Evolutionary conservation across 768 basidiomycete species (phyloP).

Genomic region (Auriscalpium orientale): DNA sequence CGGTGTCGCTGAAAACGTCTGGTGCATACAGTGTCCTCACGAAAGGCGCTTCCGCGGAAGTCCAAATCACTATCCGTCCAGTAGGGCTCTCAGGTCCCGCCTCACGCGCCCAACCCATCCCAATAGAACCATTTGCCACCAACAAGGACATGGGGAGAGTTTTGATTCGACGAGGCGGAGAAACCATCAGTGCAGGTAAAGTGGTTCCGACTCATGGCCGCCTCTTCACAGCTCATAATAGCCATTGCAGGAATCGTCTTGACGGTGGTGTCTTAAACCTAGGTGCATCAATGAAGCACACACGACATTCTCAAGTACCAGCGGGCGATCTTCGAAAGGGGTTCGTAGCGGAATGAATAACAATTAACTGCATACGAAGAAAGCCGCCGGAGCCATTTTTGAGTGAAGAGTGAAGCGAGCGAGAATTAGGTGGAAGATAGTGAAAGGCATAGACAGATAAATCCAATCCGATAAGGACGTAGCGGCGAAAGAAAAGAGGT

Average conservation of each 20-base stretch:
- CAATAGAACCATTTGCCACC: slow-evolving; percentile 74
- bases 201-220: not conserved
- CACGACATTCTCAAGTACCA: no score
- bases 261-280: not conserved
- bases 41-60: slow-evolving; percentile 80
- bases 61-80: slow-evolving; percentile 70
- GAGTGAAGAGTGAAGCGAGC: not conserved
- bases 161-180: slow-evolving; percentile 78
- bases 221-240: not conserved
- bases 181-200: slow-evolving; percentile 89
- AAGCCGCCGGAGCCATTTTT: no score
- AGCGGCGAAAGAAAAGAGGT: not conserved
- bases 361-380: no score
- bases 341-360: no score
- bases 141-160: slow-evolving; percentile 98
- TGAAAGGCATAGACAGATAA: not conserved
- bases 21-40: slow-evolving; percentile 59
- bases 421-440: not conserved
- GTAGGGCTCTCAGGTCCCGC: slow-evolving; percentile 41
- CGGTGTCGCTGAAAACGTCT: not conserved
- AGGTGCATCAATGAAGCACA: not conserved
- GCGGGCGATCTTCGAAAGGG: no score
- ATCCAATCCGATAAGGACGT: not conserved
- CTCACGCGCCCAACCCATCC: slow-evolving; percentile 50
- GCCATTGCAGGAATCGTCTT: not conserved